Base-by-base conservation (phyloP, 495 filamentous ascomycete genomes). In the Venustampulla echinocandica region DNA sequence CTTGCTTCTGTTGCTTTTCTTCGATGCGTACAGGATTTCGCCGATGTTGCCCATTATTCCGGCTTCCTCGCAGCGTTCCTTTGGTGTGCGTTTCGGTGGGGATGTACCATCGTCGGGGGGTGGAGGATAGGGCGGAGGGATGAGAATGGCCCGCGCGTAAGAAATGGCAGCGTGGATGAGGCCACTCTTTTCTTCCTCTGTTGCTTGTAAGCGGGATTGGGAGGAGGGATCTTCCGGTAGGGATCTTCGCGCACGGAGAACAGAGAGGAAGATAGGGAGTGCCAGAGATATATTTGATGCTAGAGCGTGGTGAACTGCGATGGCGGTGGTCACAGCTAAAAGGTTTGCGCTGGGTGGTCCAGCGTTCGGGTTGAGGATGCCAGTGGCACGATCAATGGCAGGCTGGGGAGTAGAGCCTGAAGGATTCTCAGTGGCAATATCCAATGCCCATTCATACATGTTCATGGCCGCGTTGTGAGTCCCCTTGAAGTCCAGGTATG, bases 41-140 rank as follows among this genome's bases (percentile, higher is more conserved):
- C 90, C 93, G 46, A 98, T 88, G 63, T 95, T 87, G 15, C 84
- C 74, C 79, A 89, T 85, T 2, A 95, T 65, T 4, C 75, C 84
- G 2, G 87, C 88, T 61, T 95, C 87, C 41, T 87, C 83, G 70
- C 92, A 95, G 22, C 72, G 64, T 42, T 84, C 79, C 20, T 67
- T 65, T 0, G 72, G 46, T 23, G 75, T 73, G 25, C 83, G 80
- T 2, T 69, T 43, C 0, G 86, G 79, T 0, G 82, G 73, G 13
- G 73, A 61, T 36, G 84, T 73, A 22, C 87, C 88, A 21, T 82
- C 77, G 7, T 72, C 65, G 0, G 76, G 79, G 0, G 81, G 72
- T 0, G 74, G 59, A 0, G 89, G 87, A 59, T 83, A 90, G 34
- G 71, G 62, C 0, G 71, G 75, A 1, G 74, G 67, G 3, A 61